Evolutionary conservation across 805 yeast species (phyloP).

Genomic region (Sugiyamaella americana): DNA sequence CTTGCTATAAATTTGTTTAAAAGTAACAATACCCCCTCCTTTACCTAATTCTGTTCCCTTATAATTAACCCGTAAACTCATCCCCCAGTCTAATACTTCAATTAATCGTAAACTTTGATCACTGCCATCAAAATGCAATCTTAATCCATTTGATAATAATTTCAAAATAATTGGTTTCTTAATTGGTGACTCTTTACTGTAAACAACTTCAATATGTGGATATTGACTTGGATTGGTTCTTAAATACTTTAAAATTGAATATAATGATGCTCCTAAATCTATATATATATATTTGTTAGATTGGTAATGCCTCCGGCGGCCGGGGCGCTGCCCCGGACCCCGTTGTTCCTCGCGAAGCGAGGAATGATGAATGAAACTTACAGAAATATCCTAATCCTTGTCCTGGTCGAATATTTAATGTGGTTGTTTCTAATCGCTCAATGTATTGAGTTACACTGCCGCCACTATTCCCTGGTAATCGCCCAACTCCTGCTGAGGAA

Average conservation of each 20-base stretch:
- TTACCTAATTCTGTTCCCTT: constrained; percentile 20
- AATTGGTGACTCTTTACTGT: constrained; percentile 14
- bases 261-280: constrained; percentile 20
- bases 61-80: constrained; percentile 15
- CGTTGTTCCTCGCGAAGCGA: background rate
- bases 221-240: constrained; percentile 13
- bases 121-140: constrained; percentile 24
- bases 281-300: too few species aligned
- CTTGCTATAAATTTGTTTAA: constrained; percentile 47
- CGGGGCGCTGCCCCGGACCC: too few species aligned
- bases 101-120: constrained; percentile 22
- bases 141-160: constrained; percentile 19
- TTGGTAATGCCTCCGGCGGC: background rate
- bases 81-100: constrained; percentile 22
- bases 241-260: constrained; percentile 11
- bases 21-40: constrained; percentile 18
- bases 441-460: background rate
- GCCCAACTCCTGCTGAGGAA: background rate
- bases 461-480: background rate
- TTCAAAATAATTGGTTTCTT: constrained; percentile 15
- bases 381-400: constrained; percentile 7
- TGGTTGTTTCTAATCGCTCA: background rate
- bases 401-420: constrained; percentile 6
- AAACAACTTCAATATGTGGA: constrained; percentile 20
- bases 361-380: constrained; percentile 2